These are phyloP conservation scores for Ceratocystis diversiconidia DNA, from an alignment of 2,329 filamentous ascomycete genomes.

Conservation along the genomic window DNA sequence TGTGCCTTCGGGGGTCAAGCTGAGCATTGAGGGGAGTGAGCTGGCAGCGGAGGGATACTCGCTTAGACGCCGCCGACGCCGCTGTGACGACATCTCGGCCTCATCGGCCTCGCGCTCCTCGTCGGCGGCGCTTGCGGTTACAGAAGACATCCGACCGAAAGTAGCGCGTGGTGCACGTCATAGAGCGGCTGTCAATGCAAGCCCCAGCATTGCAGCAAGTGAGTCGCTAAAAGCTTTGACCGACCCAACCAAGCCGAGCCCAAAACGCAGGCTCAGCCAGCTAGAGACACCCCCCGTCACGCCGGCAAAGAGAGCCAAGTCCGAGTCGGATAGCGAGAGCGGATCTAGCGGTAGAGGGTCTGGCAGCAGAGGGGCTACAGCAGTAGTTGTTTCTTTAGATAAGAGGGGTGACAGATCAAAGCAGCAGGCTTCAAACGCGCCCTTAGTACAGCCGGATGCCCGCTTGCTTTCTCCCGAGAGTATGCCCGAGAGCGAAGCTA, in stretches of 20 bases:
- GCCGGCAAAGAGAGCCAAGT: slow-evolving; percentile 14
- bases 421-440: neutral
- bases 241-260: slow-evolving; percentile 11
- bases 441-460: neutral
- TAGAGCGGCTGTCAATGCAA: neutral
- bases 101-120: slow-evolving; percentile 40
- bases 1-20: slow-evolving; percentile 25
- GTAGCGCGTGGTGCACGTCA: slow-evolving; percentile 23
- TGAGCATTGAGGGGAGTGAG: slow-evolving; percentile 39
- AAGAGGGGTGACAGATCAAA: neutral
- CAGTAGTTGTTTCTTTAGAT: neutral
- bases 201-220: neutral
- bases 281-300: slow-evolving; percentile 9
- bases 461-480: neutral
- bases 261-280: slow-evolving; percentile 4
- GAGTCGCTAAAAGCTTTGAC: neutral
- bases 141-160: slow-evolving; percentile 40
- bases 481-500: neutral
- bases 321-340: slow-evolving; percentile 13
- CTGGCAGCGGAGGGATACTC: slow-evolving; percentile 36
- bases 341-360: neutral
- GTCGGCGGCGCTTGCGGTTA: slow-evolving; percentile 29
- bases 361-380: neutral
- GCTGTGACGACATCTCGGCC: slow-evolving; percentile 32
- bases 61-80: slow-evolving; percentile 36